Conservation (phyloP, 2,329 filamentous ascomycete species). For the Corinectria fuckeliana region DNA sequence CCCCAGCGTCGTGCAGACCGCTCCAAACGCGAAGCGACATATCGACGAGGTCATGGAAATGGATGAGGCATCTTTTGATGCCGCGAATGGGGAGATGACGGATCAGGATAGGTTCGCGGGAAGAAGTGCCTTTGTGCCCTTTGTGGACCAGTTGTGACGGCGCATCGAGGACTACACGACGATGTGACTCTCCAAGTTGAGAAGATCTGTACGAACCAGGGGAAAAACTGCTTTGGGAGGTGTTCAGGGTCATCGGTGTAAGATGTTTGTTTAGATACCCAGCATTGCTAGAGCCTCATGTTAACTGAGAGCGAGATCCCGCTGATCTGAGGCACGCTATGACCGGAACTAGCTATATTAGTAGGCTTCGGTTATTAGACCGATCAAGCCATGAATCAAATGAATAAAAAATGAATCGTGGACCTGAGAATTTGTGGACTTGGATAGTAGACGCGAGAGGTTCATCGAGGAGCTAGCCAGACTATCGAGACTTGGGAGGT, state of each 20-base stretch:
- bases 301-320: not conserved
- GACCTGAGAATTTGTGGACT: not conserved
- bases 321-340: not conserved
- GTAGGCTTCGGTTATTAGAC: not conserved
- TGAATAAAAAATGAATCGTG: not conserved
- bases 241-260: not conserved
- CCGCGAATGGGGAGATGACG: not conserved
- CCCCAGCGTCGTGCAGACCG: not conserved
- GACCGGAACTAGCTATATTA: not conserved
- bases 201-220: not conserved
- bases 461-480: no score
- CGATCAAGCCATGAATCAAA: not conserved
- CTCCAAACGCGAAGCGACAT: conserved; percentile 24
- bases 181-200: not conserved
- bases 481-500: not conserved
- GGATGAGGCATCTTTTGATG: not conserved
- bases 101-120: conserved; percentile 42
- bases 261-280: conserved; percentile 29
- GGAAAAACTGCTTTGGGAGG: no score
- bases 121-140: conserved; percentile 41
- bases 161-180: not conserved
- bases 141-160: conserved; percentile 32
- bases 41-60: conserved; percentile 28
- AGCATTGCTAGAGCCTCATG: conserved; percentile 13
- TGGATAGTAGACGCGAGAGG: not conserved